A percentile compares a stretch with the other conserved stretches of the same genome.
Evolutionary conservation across 1,284 basidiomycete species (phyloP).

Genomic region (Sanghuangporus sanghuang): DNA sequence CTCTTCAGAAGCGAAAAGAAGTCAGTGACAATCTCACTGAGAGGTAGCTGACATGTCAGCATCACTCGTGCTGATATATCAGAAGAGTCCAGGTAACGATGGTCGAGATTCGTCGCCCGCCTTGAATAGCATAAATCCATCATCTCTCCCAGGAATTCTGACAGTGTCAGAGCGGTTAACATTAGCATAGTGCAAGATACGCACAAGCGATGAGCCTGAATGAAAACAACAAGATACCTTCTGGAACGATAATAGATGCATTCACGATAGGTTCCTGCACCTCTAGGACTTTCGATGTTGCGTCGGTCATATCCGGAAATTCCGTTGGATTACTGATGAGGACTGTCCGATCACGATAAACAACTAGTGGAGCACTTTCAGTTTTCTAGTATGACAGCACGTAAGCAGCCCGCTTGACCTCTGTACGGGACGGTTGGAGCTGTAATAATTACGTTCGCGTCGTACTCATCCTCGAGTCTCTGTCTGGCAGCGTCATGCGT

Average conservation of each 20-base stretch:
- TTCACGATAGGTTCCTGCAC: conserved; percentile 88
- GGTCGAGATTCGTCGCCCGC: conserved; percentile 74
- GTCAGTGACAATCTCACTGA: conserved; percentile 88
- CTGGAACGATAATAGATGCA: conserved; percentile 89
- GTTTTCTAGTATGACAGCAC: conserved; percentile 8
- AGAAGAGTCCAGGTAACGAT: conserved; percentile 70
- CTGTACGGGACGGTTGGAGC: conserved; percentile 93
- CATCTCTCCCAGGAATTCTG: conserved; percentile 85
- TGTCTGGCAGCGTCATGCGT: neutral
- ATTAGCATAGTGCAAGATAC: neutral
- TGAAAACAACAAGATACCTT: conserved; percentile 44
- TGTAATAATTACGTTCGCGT: conserved; percentile 85
- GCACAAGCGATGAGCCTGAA: neutral
- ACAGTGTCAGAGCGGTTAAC: neutral
- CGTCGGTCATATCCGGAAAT: conserved; percentile 78
- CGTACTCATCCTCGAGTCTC: conserved; percentile 94
- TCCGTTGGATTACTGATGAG: conserved; percentile 88
- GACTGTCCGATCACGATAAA: conserved; percentile 61
- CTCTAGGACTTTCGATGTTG: conserved; percentile 57
- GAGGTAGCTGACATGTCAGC: conserved; percentile 76
- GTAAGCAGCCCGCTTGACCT: conserved; percentile 38
- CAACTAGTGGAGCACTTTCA: conserved; percentile 41
- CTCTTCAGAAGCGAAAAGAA: conserved; percentile 93
- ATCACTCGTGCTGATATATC: conserved; percentile 60
- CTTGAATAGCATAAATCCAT: conserved; percentile 85